Base-by-base conservation (phyloP, 805 yeast genomes). In the Metschnikowia lunata region DNA sequence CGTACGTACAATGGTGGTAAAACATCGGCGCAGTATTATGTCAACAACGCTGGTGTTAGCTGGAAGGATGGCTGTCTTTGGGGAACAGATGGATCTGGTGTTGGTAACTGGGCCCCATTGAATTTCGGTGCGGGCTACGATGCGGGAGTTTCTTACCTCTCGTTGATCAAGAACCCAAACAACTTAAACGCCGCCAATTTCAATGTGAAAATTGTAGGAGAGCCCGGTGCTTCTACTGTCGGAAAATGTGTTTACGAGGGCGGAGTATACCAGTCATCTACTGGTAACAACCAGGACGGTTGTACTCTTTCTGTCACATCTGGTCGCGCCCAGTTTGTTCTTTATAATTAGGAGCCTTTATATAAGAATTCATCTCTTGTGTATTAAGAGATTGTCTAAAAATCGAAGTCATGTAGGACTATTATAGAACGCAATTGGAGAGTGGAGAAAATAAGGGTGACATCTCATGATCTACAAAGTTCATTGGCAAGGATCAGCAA, bases 101-200 rank as follows among this genome's bases (percentile, higher is more conserved):
- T 86, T 54, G 99, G 99, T 73, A 91, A 91, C 86, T 91, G 97
- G 97, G 96, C 98, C 54, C 98, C 98, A 58, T 75, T 91, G 55
- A 87, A 84, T 71, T 75, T 93, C 59, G 99, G 99, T 67, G 88
- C 97, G 40, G 97, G 98, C 62, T 75, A 77, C 69, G 73, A 86
- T 49, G 67, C 63, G 56, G 76, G 76, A 47, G 72, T 80, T 58
- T 75, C 96, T 43, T 90, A 88, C 78, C 70, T 91, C 58, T 88
- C 97, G 7, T 74, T 91, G 69, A 88, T 89, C 70, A 97, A 97
- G 69, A 91, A 91, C 75, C 96, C 97, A 61, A 89, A 90, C 81
- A 88, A 87, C 77, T 54, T 63, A 18, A 63, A 75, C 15, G 71
- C 90, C 45, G 75, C 79, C 50, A 78, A 78, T 71, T 78, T 60